Evolutionary conservation across 495 filamentous ascomycete species (phyloP).

Genomic region (Hamigera avellanea): DNA sequence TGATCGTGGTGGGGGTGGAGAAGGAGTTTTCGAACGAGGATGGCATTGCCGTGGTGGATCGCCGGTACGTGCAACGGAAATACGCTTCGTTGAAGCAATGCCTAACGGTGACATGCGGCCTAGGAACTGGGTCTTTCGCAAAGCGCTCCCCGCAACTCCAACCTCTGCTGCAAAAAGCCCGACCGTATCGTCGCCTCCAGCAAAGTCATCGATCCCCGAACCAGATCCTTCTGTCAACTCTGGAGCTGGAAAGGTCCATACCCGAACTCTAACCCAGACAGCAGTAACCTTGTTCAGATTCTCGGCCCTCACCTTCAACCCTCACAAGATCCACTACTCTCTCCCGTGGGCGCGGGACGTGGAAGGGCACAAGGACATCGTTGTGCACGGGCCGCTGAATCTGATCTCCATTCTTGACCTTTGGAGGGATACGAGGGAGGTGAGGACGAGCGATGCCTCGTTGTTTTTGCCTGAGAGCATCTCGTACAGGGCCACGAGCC

Average conservation of each 20-base stretch:
- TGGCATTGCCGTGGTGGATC: conserved; percentile 42
- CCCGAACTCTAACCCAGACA: conserved; percentile 39
- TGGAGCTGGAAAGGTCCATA: conserved; percentile 6
- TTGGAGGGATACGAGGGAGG: conserved; percentile 40
- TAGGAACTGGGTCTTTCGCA: conserved; percentile 52
- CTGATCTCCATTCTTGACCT: conserved; percentile 52
- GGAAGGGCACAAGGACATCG: conserved; percentile 46
- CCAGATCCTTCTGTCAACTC: conserved; percentile 8
- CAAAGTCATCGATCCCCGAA: conserved; percentile 9
- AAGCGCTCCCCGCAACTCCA: conserved; percentile 23
- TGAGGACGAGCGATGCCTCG: conserved; percentile 2
- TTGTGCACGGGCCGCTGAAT: conserved; percentile 56
- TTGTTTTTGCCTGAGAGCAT: conserved; percentile 36
- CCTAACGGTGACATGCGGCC: no score
- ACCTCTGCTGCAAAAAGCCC: conserved; percentile 1
- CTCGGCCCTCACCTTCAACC: conserved; percentile 62
- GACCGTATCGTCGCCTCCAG: conserved; percentile 4
- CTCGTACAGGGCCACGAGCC: conserved; percentile 45
- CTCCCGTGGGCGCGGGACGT: conserved; percentile 43
- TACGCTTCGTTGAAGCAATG: no score
- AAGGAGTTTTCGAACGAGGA: conserved; percentile 43
- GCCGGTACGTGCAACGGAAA: no score
- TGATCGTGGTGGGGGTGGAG: conserved; percentile 55
- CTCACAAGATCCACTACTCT: conserved; percentile 63
- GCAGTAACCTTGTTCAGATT: conserved; percentile 55